phyloP scores from a whole-genome alignment of 2,329 filamentous ascomycete genomes.

The Ophiostoma ulmi region DNA sequence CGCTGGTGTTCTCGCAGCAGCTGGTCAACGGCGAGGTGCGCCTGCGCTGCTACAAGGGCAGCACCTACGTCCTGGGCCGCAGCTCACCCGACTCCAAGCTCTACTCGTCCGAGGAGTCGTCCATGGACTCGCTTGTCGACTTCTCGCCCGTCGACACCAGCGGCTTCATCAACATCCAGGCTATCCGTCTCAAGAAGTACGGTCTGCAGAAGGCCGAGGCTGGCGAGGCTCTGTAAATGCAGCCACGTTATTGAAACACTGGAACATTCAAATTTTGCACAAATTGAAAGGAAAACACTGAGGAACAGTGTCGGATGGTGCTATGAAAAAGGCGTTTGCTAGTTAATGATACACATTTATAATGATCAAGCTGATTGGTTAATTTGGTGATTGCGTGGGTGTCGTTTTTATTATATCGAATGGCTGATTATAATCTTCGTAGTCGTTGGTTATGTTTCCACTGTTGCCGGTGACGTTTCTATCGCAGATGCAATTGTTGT shows the following conservation, averaged over 20 bases:
- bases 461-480: too few relatives aligned
- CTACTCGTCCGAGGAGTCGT: constrained; percentile 46
- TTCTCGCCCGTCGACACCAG: constrained; percentile 41
- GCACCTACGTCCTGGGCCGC: constrained; percentile 44
- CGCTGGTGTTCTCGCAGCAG: constrained; percentile 57
- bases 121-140: constrained; percentile 47
- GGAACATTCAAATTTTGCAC: too few relatives aligned
- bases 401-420: too few relatives aligned
- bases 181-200: constrained; percentile 58
- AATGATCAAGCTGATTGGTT: neutral
- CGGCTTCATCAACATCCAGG: constrained; percentile 63
- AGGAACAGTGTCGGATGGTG: neutral
- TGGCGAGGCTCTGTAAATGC: constrained; percentile 32
- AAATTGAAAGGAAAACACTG: neutral
- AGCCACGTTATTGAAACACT: neutral
- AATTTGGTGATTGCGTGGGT: too few relatives aligned
- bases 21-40: constrained; percentile 40
- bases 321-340: constrained; percentile 7
- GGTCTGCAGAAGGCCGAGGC: constrained; percentile 39
- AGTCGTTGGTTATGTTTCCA: neutral
- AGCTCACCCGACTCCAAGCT: constrained; percentile 46
- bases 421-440: too few relatives aligned
- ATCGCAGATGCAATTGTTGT: too few relatives aligned
- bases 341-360: constrained; percentile 13
- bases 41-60: constrained; percentile 40